phyloP scores from a whole-genome alignment of 2,329 filamentous ascomycete genomes.

The Colletotrichum horii region DNA sequence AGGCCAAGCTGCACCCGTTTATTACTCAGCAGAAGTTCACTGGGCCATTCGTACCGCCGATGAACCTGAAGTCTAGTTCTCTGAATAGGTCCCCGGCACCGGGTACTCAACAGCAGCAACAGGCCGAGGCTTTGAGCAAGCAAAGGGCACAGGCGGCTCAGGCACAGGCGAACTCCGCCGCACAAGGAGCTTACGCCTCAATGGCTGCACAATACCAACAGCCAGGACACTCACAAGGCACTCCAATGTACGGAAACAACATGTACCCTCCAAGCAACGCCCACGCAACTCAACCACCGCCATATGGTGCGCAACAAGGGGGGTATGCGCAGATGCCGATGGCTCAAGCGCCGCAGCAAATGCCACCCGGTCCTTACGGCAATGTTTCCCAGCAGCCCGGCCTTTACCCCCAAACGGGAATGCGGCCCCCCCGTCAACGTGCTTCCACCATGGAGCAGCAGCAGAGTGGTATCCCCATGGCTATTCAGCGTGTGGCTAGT shows the following conservation, averaged over 20 bases:
- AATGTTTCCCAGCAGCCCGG: slow-evolving; percentile 57
- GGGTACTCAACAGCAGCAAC: slow-evolving; percentile 93
- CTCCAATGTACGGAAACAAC: slow-evolving; percentile 82
- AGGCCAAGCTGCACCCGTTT: slow-evolving; percentile 96
- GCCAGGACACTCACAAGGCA: slow-evolving; percentile 51
- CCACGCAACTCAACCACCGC: slow-evolving; percentile 70
- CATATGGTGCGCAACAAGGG: slow-evolving; percentile 76
- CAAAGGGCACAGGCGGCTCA: slow-evolving; percentile 79
- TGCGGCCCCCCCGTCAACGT: slow-evolving; percentile 81
- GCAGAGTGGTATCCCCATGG: slow-evolving; percentile 87
- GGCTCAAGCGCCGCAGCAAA: slow-evolving; percentile 69
- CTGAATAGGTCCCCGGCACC: slow-evolving; percentile 88
- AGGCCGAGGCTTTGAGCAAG: slow-evolving; percentile 92
- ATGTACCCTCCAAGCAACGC: slow-evolving; percentile 72
- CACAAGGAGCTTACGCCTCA: slow-evolving; percentile 63
- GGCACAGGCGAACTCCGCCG: slow-evolving; percentile 71
- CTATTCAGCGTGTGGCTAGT: slow-evolving; percentile 93
- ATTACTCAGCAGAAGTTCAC: slow-evolving; percentile 99
- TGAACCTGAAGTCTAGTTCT: slow-evolving; percentile 91
- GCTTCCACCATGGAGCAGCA: slow-evolving; percentile 97
- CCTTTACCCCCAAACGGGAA: slow-evolving; percentile 66
- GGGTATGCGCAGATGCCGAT: slow-evolving; percentile 78
- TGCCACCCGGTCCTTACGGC: slow-evolving; percentile 69
- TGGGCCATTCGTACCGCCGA: slow-evolving; percentile 92
- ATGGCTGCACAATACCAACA: slow-evolving; percentile 55